Base-by-base conservation (phyloP, 2,329 filamentous ascomycete genomes). In the Myriangium duriaei region DNA sequence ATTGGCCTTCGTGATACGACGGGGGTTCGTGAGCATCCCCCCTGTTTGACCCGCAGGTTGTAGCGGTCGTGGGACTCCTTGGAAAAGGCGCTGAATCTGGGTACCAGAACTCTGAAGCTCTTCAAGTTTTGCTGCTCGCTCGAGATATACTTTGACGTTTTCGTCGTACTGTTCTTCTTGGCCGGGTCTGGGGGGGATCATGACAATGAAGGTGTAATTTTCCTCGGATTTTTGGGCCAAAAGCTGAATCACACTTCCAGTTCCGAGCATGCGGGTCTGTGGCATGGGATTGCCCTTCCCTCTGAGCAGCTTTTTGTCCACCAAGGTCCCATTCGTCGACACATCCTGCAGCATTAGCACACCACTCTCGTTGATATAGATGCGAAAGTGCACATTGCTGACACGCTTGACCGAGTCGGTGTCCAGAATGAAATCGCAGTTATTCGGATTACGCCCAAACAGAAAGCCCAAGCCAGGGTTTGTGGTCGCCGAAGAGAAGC, bases 381-480 rank as follows among this genome's bases (percentile, higher is more conserved):
- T 93, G 37, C 85, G 79, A 56, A 96, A 98, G 56, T 98, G 91
- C n/a, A 81, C 71, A 54, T 96, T 95, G 65, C 88, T 96, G 42
- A 98, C 72, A 30, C 82, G 73, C 55, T 74, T 80, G 37, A 73
- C 65, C 1, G 72, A 71, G 47, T 88, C 80, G 45, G 77, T 68
- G 24, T 64, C 58, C 33, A 84, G 74, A 41, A 78, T 60, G 36
- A 83, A 66, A 51, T 98, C 91, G 58, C 83, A 91, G 21, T 73
- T 69, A 32, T 57, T 49, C 1, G 60, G 49, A 51, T 91, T 88
- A 39, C 91, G 77, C 18, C 91, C 91, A 58, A 98, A 96, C 30
- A 75, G 72, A 59, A 92, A 96, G 26, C 91, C 91, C 36, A 74
- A 62, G 3, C 64, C 53, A 5, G 79, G 74, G 47, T 81, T 71